A percentile compares a stretch with the other conserved stretches of the same genome.
Evolutionary conservation across 768 basidiomycete species (phyloP).

Genomic region (Punctularia strigosozonata): DNA sequence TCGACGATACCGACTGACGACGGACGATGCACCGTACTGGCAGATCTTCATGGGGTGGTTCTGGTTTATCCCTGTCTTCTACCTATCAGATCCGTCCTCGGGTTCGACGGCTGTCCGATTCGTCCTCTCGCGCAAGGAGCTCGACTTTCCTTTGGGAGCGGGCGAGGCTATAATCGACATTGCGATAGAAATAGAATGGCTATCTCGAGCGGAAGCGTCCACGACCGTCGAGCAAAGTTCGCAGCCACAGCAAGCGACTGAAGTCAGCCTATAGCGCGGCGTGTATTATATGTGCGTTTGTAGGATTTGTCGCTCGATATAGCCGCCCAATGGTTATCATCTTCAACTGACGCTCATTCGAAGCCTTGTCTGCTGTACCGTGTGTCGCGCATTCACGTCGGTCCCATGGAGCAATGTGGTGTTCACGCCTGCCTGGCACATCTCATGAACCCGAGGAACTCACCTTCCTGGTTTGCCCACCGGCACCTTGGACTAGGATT

Average conservation of each 20-base stretch:
- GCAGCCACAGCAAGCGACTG: neutral
- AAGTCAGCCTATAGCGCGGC: neutral
- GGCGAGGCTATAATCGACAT: slow-evolving; percentile 21
- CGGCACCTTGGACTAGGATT: too few species aligned
- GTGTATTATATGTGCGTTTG: too few species aligned
- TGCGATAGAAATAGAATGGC: neutral
- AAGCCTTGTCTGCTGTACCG: too few species aligned
- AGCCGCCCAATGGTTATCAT: too few species aligned
- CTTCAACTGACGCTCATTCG: too few species aligned
- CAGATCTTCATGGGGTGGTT: slow-evolving; percentile 76
- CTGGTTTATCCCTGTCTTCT: slow-evolving; percentile 81
- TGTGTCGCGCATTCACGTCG: too few species aligned
- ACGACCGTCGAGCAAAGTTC: neutral
- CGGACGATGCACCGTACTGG: slow-evolving; percentile 5
- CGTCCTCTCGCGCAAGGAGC: slow-evolving; percentile 42
- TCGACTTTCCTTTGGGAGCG: slow-evolving; percentile 71
- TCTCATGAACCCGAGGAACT: too few species aligned
- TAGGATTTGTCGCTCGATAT: too few species aligned
- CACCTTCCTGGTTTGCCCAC: too few species aligned
- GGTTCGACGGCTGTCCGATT: slow-evolving; percentile 22
- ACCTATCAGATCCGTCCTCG: slow-evolving; percentile 42
- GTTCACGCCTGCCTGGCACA: too few species aligned
- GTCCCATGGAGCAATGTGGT: too few species aligned
- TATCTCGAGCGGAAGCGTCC: neutral
- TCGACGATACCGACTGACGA: too few species aligned